Evolutionary conservation across 2,329 filamentous ascomycete genomes (phyloP).

Genomic region (Xylariaceae sp.): DNA sequence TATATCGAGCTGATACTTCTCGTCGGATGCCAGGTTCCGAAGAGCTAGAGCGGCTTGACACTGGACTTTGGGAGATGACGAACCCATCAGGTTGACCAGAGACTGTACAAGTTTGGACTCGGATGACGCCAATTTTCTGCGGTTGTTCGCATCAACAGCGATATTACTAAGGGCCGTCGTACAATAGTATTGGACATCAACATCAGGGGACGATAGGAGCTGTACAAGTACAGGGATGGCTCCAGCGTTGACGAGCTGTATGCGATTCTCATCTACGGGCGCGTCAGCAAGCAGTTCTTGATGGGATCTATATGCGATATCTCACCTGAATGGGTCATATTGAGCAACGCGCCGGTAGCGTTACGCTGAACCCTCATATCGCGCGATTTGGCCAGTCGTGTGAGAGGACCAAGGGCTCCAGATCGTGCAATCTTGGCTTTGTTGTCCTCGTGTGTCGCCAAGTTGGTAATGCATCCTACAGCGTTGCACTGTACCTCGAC

Average conservation of each 20-base stretch:
- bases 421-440: slow-evolving; percentile 98
- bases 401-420: slow-evolving; percentile 85
- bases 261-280: slow-evolving; percentile 81
- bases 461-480: slow-evolving; percentile 96
- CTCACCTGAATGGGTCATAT: slow-evolving; percentile 98
- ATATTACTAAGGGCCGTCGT: slow-evolving; percentile 98
- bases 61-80: slow-evolving; percentile 93
- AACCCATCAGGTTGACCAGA: slow-evolving; percentile 94
- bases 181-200: slow-evolving; percentile 99
- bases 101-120: slow-evolving; percentile 91
- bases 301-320: not conserved
- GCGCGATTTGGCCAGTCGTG: slow-evolving; percentile 89
- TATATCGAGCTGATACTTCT: slow-evolving; percentile 98
- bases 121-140: slow-evolving; percentile 84
- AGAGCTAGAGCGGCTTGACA: slow-evolving; percentile 94
- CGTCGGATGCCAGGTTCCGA: slow-evolving; percentile 92
- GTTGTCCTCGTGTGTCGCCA: slow-evolving; percentile 98
- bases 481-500: slow-evolving; percentile 99
- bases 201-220: slow-evolving; percentile 84
- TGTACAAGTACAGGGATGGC: slow-evolving; percentile 98
- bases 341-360: slow-evolving; percentile 89
- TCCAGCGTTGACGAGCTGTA: slow-evolving; percentile 93
- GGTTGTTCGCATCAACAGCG: slow-evolving; percentile 86
- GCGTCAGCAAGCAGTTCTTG: slow-evolving; percentile 8
- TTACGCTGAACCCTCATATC: slow-evolving; percentile 99